Base-by-base conservation (phyloP, 2,329 filamentous ascomycete species). In the Colletotrichum lindemuthianum region DNA sequence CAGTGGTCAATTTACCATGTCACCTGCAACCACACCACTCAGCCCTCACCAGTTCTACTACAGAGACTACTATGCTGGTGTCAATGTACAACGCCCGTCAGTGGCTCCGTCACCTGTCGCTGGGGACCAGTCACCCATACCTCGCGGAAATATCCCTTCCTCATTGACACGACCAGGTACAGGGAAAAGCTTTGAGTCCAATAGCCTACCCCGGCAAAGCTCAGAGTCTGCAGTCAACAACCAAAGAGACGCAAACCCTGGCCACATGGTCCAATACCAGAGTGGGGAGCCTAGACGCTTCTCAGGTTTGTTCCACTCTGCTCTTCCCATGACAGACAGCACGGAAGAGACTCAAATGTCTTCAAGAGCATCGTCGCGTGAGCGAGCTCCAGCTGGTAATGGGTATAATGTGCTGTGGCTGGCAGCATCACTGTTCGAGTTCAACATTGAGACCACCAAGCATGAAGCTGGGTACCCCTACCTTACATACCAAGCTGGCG, bases 391-490 rank as follows among this genome's bases (percentile, higher is more conserved):
- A 56, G 81, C 77, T 43, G 78, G 80, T 33, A 81, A 85, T 54
- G 84, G 88, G 24, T 90, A 90, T 68, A 91, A 90, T 60, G 88
- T 97, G 8, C 81, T 98, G 49, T 99, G 97, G 84, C 84, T 97
- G 15, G 96, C 94, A 12, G 96, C 95, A 16, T 97, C 92, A 71
- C 85, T 98, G 37, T 98, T 97, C 74, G 94, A 98, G 76, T 99
- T 98, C 80, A 96, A 97, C 72, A 98, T 98, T 73, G 92, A 95
- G 73, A 92, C 92, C 32, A 92, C 93, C 33, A 92, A 97, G 71
- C 89, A 92, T 63, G 96, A 98, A 79, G 95, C 92, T 65, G 96
- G 96, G 32, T 98, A 97, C 77, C 94, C 95, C 16, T 99, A 99
- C 75, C 82, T 99, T 66, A 96, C 93, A 48, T 99, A 99, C 78